phyloP scores from a whole-genome alignment of 164 flowering plant species.

The Vitis vinifera region ASM3070453v1 NC_081809.1:10819501-10820000 shows the following conservation, averaged over 20 bases:
- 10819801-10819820: constrained; percentile 25
- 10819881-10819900: neutral
- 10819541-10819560: constrained; percentile 27
- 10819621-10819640: neutral
- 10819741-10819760: neutral
- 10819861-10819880: constrained; percentile 37
- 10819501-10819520: constrained; percentile 34
- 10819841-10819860: constrained; percentile 34
- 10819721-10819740: neutral
- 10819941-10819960: neutral
- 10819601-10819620: neutral
- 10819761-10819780: neutral
- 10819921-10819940: neutral
- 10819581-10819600: neutral
- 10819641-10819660: constrained; percentile 29
- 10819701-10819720: neutral
- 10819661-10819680: constrained; percentile 39
- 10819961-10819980: constrained; percentile 38
- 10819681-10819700: constrained; percentile 8
- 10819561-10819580: constrained; percentile 23
- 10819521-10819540: constrained; percentile 20
- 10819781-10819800: constrained; percentile 23
- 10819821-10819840: constrained; percentile 23
- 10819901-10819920: neutral
- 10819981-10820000: constrained; percentile 42